Base-by-base conservation (phyloP, 1,284 basidiomycete species). In the Fistulina hepatica region DNA sequence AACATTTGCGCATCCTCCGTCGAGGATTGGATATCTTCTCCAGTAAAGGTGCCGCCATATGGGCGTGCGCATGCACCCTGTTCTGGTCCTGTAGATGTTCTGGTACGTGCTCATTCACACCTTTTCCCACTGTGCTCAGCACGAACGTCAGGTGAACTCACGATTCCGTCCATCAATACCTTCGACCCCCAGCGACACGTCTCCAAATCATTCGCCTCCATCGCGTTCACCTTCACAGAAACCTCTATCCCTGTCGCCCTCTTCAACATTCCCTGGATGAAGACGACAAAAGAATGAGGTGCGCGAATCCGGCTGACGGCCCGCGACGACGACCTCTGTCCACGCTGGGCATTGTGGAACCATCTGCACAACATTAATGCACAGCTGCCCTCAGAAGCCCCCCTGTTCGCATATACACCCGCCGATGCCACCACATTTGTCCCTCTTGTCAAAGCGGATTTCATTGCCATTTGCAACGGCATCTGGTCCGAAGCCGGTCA, bases 391-490 rank as follows among this genome's bases (percentile, higher is more conserved):
- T n/a, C n/a, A n/a, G n/a, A n/a, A n/a, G n/a, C n/a, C n/a, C n/a
- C n/a, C 19, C 15, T 44, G 11, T 49, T 44, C 16, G 26, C 37
- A 1, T 44, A 38, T 24, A n/a, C n/a, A n/a, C n/a, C n/a, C n/a
- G n/a, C n/a, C n/a, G n/a, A n/a, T n/a, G n/a, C n/a, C n/a, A n/a
- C n/a, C n/a, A n/a, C n/a, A n/a, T n/a, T n/a, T n/a, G n/a, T n/a
- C n/a, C n/a, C n/a, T n/a, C n/a, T n/a, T n/a, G n/a, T n/a, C n/a
- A n/a, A n/a, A n/a, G n/a, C n/a, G n/a, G n/a, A n/a, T n/a, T n/a
- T n/a, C n/a, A n/a, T n/a, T n/a, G n/a, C n/a, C n/a, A n/a, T n/a
- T 0, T 55, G 53, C 44, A 56, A 56, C 41, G 21, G 38, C 6
- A 48, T 57, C 20, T 55, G 53, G 53, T 7, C 22, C 1, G 21